phyloP scores from a whole-genome alignment of 2,329 filamentous ascomycete species.

The Coleophoma eucalyptorum region DNA sequence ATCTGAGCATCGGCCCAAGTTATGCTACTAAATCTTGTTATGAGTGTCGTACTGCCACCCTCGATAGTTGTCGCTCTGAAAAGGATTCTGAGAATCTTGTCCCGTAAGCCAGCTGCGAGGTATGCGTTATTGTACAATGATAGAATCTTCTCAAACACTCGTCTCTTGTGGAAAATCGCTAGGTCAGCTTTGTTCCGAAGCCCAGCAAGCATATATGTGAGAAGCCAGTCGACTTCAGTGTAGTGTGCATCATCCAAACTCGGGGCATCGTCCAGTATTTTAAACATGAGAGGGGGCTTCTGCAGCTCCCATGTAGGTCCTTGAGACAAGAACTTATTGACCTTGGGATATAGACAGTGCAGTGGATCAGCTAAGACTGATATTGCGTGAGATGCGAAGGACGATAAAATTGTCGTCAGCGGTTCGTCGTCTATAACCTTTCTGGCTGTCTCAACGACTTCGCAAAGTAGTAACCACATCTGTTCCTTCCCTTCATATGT shows the following conservation, averaged over 20 bases:
- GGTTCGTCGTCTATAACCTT: constrained; percentile 48
- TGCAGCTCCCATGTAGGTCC: constrained; percentile 73
- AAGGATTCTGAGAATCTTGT: constrained; percentile 57
- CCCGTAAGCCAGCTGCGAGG: constrained; percentile 47
- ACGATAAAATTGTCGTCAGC: constrained; percentile 70
- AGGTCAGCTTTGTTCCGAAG: constrained; percentile 58
- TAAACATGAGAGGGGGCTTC: constrained; percentile 66
- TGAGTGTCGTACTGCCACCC: constrained; percentile 73
- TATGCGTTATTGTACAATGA: constrained; percentile 65
- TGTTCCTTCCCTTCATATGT: constrained; percentile 73
- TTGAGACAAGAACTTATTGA: constrained; percentile 79
- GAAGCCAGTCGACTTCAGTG: constrained; percentile 70
- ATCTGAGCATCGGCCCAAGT: constrained; percentile 69
- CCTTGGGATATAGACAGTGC: constrained; percentile 79
- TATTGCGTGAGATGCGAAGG: constrained; percentile 70
- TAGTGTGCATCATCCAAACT: constrained; percentile 70
- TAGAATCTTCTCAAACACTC: constrained; percentile 73
- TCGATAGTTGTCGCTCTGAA: constrained; percentile 65
- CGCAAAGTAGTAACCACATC: constrained; percentile 74
- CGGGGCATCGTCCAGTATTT: constrained; percentile 60
- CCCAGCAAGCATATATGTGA: constrained; percentile 66
- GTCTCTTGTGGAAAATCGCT: constrained; percentile 54
- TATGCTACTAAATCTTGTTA: constrained; percentile 71
- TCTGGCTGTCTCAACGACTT: constrained; percentile 72
- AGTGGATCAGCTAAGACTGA: constrained; percentile 70